Conservation (phyloP, 345 rosid genomes). For the Citrus cavaleriei region DNA sequence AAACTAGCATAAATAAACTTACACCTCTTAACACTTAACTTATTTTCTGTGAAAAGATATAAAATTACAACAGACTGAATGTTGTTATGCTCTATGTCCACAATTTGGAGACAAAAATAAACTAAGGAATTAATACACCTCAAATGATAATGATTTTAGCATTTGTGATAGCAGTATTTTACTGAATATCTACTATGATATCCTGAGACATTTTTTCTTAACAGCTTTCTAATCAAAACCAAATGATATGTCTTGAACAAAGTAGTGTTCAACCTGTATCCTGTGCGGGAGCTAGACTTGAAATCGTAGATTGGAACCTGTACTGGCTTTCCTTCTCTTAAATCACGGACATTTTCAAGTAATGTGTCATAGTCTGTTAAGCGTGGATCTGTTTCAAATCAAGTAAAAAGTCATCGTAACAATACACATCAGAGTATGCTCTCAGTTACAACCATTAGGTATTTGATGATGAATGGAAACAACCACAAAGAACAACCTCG, state of each 20-base stretch:
- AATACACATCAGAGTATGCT: conserved; percentile 8
- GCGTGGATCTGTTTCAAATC: conserved; percentile 72
- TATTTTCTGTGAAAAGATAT: background rate
- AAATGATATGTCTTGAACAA: conserved; percentile 2
- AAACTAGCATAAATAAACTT: background rate
- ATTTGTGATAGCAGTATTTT: background rate
- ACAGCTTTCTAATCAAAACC: conserved; percentile 14
- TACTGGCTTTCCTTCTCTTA: conserved; percentile 70
- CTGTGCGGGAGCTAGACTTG: conserved; percentile 83
- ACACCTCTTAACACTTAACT: background rate
- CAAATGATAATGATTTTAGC: background rate
- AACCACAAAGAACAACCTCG: background rate
- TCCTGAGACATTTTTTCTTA: conserved; percentile 2
- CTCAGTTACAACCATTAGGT: conserved; percentile 3
- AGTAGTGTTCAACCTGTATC: conserved; percentile 68
- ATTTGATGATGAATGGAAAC: background rate
- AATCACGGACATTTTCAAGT: conserved; percentile 74
- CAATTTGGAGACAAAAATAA: background rate
- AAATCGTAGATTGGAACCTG: conserved; percentile 96
- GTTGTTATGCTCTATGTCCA: background rate
- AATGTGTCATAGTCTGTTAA: conserved; percentile 91
- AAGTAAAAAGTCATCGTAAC: conserved; percentile 3
- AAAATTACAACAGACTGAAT: background rate
- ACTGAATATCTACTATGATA: background rate
- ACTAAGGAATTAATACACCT: background rate